Evolutionary conservation across 2,329 filamentous ascomycete genomes (phyloP).

Genomic region (Neonectria coccinea): DNA sequence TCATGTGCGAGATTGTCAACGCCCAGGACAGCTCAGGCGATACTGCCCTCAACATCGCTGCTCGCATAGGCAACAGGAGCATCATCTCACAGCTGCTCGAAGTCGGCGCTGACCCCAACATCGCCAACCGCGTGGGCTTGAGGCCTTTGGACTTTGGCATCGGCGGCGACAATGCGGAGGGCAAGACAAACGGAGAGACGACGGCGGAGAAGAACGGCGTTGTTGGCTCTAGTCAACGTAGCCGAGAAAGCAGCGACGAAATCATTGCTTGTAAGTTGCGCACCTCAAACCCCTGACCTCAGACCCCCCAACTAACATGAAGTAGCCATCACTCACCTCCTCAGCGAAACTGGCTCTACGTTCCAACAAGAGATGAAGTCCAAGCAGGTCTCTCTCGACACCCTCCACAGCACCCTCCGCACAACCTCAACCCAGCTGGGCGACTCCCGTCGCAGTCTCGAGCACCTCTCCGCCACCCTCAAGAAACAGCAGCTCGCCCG

Average conservation of each 20-base stretch:
- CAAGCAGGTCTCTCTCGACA: conserved; percentile 86
- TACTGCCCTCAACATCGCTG: conserved; percentile 93
- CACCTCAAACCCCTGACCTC: background rate
- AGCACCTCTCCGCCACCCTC: conserved; percentile 74
- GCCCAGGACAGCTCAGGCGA: conserved; percentile 94
- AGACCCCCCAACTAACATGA: conserved; percentile 5
- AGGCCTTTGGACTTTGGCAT: conserved; percentile 95
- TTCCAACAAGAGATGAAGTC: conserved; percentile 84
- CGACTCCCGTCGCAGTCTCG: conserved; percentile 79
- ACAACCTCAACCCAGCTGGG: conserved; percentile 83
- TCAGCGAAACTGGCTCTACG: conserved; percentile 81
- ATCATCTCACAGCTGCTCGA: conserved; percentile 98
- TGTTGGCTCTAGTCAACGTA: conserved; percentile 64
- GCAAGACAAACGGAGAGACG: conserved; percentile 57
- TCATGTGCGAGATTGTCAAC: conserved; percentile 98
- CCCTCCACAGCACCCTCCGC: conserved; percentile 83
- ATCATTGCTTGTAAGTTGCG: conserved; percentile 78
- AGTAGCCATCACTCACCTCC: conserved; percentile 81
- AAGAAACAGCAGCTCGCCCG: conserved; percentile 73
- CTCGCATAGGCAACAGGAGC: conserved; percentile 90
- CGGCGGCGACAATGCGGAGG: conserved; percentile 70
- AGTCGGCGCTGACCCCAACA: conserved; percentile 92
- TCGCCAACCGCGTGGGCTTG: conserved; percentile 89
- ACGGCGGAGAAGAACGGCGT: conserved; percentile 58
- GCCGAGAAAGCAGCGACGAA: conserved; percentile 80